Base-by-base conservation (phyloP, 1,284 basidiomycete species). In the Austropuccinia psidii region DNA sequence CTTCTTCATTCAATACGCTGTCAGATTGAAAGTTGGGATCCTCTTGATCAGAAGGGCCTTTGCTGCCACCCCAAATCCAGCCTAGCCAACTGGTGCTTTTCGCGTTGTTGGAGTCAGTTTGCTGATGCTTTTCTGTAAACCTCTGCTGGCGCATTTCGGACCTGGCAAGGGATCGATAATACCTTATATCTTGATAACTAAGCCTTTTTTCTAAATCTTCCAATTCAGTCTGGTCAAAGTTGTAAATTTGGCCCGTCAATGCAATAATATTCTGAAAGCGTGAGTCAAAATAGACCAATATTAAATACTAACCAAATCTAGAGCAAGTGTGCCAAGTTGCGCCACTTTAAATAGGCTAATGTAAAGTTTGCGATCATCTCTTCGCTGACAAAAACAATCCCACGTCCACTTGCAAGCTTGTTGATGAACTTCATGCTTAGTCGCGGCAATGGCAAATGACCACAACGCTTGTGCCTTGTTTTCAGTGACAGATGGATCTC, bases 101-200 rank as follows among this genome's bases (percentile, higher is more conserved):
- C 84, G 79, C 83, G 85, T 78, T 80, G 83, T 79, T 83, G 85
- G 79, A 65, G 77, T 76, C 3, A 69, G 49, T 68, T 29, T 81
- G 79, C 75, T 83, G 77, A 33, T 79, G 85, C 31, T 88, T 83
- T 1, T 86, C 89, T 21, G 75, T 76, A n/a, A 69, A 75, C 39
- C 87, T 84, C 78, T 98, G 93, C 79, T 96, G 93, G 77, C 89
- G 88, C 19, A 97, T 83, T 77, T 89, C 88, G 7, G 91, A 93
- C 8, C 93, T 88, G 0, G 93, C 93, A 75, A 99, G 92, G 3
- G 94, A 98, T 29, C 96, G 88, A 83, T 98, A 99, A 82, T 98
- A 98, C 13, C 96, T 89, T 67, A 99, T 90, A 78, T 98, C 96
- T 80, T 97, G 92, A 79, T 98, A 98, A 0, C 87, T 86, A 13